phyloP scores from a whole-genome alignment of 1,139 yeast genomes.

The Debaryomyces robertsiae region DNA sequence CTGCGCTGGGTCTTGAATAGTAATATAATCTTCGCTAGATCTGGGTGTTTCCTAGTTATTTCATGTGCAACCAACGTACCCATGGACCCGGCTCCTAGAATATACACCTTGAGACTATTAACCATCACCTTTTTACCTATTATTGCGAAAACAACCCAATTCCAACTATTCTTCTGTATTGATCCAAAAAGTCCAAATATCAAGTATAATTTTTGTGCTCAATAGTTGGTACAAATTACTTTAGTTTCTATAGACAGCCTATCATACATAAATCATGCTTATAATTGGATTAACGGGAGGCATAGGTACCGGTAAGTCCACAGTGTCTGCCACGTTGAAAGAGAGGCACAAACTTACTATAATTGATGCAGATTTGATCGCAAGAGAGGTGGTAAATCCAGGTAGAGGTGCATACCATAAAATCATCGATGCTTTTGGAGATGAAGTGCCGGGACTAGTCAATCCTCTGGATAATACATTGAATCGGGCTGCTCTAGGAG shows the following conservation, averaged over 20 bases:
- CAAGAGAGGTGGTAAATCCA: conserved; percentile 82
- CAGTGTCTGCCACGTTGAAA: conserved; percentile 66
- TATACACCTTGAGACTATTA: conserved; percentile 28
- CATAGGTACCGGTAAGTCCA: conserved; percentile 92
- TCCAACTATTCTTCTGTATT: neutral
- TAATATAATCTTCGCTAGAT: conserved; percentile 30
- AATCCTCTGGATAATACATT: conserved; percentile 50
- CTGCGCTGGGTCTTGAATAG: conserved; percentile 42
- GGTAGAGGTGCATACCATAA: conserved; percentile 69
- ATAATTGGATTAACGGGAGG: conserved; percentile 95
- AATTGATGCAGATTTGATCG: conserved; percentile 89
- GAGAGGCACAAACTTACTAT: conserved; percentile 58
- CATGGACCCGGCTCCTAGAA: conserved; percentile 50
- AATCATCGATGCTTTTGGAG: conserved; percentile 62
- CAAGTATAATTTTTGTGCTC: conserved; percentile 3
- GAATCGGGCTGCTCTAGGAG: conserved; percentile 76
- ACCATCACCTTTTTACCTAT: neutral
- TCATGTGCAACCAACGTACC: conserved; percentile 45
- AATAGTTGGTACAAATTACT: neutral
- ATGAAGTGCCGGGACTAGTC: conserved; percentile 57
- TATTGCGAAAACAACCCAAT: neutral
- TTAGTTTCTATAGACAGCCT: neutral
- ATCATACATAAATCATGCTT: conserved; percentile 56
- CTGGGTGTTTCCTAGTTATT: conserved; percentile 31
- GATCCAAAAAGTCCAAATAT: no score